Evolutionary conservation across 805 yeast species (phyloP).

Genomic region (Candida quercuum): DNA sequence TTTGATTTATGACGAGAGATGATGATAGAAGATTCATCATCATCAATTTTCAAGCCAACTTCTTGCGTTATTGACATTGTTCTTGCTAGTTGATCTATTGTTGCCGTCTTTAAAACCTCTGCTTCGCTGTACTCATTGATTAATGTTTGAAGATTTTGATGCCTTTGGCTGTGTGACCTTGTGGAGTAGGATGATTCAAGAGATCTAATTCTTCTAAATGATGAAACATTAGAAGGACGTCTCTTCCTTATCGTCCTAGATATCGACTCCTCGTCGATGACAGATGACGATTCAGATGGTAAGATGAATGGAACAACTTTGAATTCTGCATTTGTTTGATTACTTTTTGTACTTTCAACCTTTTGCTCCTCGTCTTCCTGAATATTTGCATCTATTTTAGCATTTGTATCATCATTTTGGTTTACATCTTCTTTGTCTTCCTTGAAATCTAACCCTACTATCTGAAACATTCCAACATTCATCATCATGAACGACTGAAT

Average conservation of each 20-base stretch:
- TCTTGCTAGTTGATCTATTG: constrained; percentile 11
- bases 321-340: neutral
- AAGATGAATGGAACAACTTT: neutral
- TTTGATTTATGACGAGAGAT: neutral
- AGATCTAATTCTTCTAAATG: constrained; percentile 1
- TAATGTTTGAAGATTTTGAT: constrained; percentile 14
- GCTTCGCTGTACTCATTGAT: constrained; percentile 23
- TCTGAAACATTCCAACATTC: constrained; percentile 68
- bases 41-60: constrained; percentile 14
- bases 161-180: constrained; percentile 9
- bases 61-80: constrained; percentile 16
- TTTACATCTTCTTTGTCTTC: constrained; percentile 3
- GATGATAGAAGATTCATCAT: constrained; percentile 1
- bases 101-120: constrained; percentile 10
- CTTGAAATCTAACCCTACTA: constrained; percentile 67
- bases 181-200: constrained; percentile 16
- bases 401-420: constrained; percentile 4
- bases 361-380: constrained; percentile 2
- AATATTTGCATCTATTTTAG: too few species aligned
- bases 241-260: constrained; percentile 1
- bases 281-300: neutral
- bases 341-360: neutral
- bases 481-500: constrained; percentile 61
- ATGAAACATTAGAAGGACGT: neutral
- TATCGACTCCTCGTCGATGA: too few species aligned